Evolutionary conservation across 2,329 filamentous ascomycete species (phyloP).

Genomic region (Colletotrichum chlorophyti): DNA sequence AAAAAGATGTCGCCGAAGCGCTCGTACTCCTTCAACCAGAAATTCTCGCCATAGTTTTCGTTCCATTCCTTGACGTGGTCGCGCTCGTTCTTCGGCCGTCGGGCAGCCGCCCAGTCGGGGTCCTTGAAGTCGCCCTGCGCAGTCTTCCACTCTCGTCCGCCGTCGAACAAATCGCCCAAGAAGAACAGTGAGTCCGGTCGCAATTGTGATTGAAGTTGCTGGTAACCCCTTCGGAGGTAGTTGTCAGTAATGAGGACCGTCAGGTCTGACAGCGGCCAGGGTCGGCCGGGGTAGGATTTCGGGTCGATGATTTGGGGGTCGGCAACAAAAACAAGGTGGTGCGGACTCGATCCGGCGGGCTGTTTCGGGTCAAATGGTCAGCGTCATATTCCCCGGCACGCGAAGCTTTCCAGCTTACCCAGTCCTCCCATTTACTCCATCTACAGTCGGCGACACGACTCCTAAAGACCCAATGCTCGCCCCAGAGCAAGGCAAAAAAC

Average conservation of each 20-base stretch:
- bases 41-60: conserved; percentile 78
- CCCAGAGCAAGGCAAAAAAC: conserved; percentile 81
- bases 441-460: conserved; percentile 74
- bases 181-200: conserved; percentile 91
- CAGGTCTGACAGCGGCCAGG: conserved; percentile 62
- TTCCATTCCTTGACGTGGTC: conserved; percentile 70
- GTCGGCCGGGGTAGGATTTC: conserved; percentile 89
- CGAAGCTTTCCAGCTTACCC: conserved; percentile 65
- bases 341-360: conserved; percentile 80
- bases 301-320: conserved; percentile 93
- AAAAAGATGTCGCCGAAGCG: conserved; percentile 90
- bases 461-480: conserved; percentile 81
- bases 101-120: conserved; percentile 61
- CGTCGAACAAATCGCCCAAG: conserved; percentile 93
- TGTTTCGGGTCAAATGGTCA: conserved; percentile 48
- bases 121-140: conserved; percentile 64
- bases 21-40: conserved; percentile 86
- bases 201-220: conserved; percentile 75
- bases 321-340: conserved; percentile 84
- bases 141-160: conserved; percentile 93
- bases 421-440: conserved; percentile 91
- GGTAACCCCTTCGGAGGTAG: conserved; percentile 85
- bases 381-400: background rate
- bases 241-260: conserved; percentile 78
- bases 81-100: conserved; percentile 59